These are phyloP conservation scores for Moesziomyces antarcticus DNA, from an alignment of 1,284 basidiomycete genomes.

Conservation along the genomic window DNA sequence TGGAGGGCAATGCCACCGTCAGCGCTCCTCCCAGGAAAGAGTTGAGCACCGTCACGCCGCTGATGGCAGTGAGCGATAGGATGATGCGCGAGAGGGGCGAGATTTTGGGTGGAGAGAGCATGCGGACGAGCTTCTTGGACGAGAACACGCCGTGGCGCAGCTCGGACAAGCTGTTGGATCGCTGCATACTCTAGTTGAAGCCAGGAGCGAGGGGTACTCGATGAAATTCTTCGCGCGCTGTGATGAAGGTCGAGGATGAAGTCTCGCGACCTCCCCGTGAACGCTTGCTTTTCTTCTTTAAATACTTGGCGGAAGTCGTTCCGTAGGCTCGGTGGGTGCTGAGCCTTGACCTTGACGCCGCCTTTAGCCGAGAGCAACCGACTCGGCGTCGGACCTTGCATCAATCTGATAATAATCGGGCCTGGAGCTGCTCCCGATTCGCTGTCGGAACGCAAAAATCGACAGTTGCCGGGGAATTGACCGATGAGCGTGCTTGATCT, in stretches of 20 bases:
- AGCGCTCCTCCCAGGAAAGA: slow-evolving; percentile 69
- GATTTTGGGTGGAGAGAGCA: slow-evolving; percentile 31
- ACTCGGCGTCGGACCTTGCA: neutral
- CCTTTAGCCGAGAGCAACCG: neutral
- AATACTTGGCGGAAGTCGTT: neutral
- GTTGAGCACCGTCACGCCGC: slow-evolving; percentile 59
- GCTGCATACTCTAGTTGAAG: slow-evolving; percentile 18
- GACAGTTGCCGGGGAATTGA: slow-evolving; percentile 8
- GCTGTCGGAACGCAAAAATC: too few species aligned
- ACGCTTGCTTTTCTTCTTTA: neutral
- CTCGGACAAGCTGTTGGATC: slow-evolving; percentile 20
- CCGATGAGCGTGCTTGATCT: neutral
- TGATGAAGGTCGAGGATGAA: neutral
- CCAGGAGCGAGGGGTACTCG: neutral
- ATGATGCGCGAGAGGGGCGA: slow-evolving; percentile 23
- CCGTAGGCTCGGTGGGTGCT: neutral
- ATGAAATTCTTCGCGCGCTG: neutral
- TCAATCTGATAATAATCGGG: too few species aligned
- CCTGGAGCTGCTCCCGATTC: too few species aligned
- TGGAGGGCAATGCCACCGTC: slow-evolving; percentile 75
- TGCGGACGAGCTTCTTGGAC: slow-evolving; percentile 19
- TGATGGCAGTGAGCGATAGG: slow-evolving; percentile 45
- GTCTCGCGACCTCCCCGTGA: too few species aligned
- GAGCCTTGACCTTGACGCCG: too few species aligned
- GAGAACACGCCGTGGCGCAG: slow-evolving; percentile 27